phyloP scores from a whole-genome alignment of 306 rosid species.

The Castanospermum australe region DNA sequence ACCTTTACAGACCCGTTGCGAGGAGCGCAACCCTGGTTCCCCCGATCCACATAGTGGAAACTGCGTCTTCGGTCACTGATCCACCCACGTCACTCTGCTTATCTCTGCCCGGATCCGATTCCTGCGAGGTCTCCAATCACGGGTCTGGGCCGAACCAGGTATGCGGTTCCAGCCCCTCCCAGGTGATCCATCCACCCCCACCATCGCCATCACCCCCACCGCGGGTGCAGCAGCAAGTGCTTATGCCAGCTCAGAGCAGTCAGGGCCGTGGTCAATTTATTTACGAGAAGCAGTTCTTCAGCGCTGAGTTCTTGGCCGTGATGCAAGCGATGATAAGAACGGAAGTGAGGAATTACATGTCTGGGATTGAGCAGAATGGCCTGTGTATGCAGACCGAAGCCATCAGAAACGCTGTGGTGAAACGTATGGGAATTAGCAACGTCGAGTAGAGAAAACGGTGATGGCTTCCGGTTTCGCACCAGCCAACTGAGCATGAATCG shows the following conservation, averaged over 20 bases:
- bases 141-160: conserved; percentile 2
- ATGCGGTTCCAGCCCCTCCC: background rate
- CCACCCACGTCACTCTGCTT: conserved; percentile 67
- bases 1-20: conserved; percentile 16
- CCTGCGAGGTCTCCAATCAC: conserved; percentile 19
- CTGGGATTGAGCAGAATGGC: conserved; percentile 66
- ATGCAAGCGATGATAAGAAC: conserved; percentile 85
- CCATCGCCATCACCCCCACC: background rate
- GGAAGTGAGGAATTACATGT: conserved; percentile 80
- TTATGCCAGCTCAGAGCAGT: background rate
- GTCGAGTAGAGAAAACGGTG: conserved; percentile 39
- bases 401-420: conserved; percentile 65
- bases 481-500: conserved; percentile 2
- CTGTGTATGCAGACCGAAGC: conserved; percentile 56
- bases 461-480: background rate
- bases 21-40: conserved; percentile 1
- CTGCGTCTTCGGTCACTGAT: conserved; percentile 39
- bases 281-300: conserved; percentile 55
- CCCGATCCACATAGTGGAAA: conserved; percentile 28
- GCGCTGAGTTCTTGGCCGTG: conserved; percentile 57
- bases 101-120: conserved; percentile 61
- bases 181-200: background rate
- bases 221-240: background rate
- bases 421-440: conserved; percentile 68
- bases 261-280: conserved; percentile 14